These are phyloP conservation scores for Puccinia sorghi DNA, from an alignment of 1,284 basidiomycete genomes.

Conservation along the genomic window DNA sequence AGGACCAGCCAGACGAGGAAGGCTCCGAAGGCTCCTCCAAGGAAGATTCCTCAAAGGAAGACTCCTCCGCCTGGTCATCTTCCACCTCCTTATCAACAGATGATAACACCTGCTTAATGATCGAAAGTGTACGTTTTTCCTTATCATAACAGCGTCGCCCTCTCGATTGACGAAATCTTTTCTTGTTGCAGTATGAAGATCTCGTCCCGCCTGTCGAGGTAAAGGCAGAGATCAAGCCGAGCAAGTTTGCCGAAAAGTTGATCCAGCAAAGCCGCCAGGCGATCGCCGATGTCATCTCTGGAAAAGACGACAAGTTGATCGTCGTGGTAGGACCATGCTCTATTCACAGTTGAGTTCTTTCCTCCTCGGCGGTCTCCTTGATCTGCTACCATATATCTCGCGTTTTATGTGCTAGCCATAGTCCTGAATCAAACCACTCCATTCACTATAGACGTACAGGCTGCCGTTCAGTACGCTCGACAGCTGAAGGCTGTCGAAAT, in stretches of 20 bases:
- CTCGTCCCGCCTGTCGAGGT: conserved; percentile 12
- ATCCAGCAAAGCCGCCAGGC: conserved; percentile 21
- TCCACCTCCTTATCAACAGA: conserved; percentile 19
- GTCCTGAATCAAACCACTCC: background rate
- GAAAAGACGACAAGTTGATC: conserved; percentile 57
- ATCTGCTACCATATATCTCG: background rate
- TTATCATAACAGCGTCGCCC: background rate
- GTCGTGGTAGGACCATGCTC: conserved; percentile 78
- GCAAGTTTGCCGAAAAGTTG: conserved; percentile 17
- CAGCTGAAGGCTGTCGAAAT: conserved; percentile 68
- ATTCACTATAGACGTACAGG: conserved; percentile 64
- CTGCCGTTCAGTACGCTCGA: conserved; percentile 85
- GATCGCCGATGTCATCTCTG: conserved; percentile 53
- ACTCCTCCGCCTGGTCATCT: conserved; percentile 13
- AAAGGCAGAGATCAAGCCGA: conserved; percentile 31
- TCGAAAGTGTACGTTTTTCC: conserved; percentile 14
- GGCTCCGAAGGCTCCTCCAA: conserved; percentile 1
- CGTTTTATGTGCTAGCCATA: background rate
- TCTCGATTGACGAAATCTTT: background rate
- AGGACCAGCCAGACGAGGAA: conserved; percentile 16
- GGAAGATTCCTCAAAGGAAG: conserved; percentile 15
- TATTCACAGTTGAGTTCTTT: conserved; percentile 67
- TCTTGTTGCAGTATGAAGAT: conserved; percentile 19
- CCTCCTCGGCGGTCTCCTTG: background rate
- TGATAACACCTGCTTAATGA: background rate